phyloP scores from a whole-genome alignment of 139 green algal genomes.

The Desmodesmus armatus region DNA sequence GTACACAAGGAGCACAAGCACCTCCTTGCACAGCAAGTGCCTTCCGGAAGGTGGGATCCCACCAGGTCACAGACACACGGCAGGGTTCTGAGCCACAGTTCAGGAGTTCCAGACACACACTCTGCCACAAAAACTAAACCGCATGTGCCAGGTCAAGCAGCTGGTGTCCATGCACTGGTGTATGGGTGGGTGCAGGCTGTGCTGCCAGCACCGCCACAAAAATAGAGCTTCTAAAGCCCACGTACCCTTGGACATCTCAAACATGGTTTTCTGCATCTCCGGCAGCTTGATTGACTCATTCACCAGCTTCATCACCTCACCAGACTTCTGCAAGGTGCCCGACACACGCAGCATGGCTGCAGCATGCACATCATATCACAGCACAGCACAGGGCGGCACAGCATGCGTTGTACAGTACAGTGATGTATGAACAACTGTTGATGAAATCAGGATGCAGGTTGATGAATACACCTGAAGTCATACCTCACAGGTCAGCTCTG shows the following conservation, averaged over 20 bases:
- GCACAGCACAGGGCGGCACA: not conserved
- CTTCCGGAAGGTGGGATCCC: too few species aligned
- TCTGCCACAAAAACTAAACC: not conserved
- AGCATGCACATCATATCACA: not conserved
- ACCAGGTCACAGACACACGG: too few species aligned
- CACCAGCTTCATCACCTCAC: conserved; percentile 86
- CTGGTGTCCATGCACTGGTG: not conserved
- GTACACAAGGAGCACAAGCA: not conserved
- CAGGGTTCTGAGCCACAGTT: too few species aligned
- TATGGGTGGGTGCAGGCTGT: too few species aligned
- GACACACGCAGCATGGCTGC: conserved; percentile 79
- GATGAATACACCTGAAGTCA: too few species aligned
- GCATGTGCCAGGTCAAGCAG: too few species aligned
- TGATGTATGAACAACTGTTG: too few species aligned
- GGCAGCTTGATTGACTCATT: conserved; percentile 82
- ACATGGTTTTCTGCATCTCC: conserved; percentile 82
- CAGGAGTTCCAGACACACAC: not conserved
- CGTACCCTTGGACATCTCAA: conserved; percentile 84
- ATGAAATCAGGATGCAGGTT: too few species aligned
- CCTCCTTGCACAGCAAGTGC: too few species aligned
- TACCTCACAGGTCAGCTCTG: too few species aligned
- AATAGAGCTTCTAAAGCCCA: not conserved
- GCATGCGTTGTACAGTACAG: too few species aligned
- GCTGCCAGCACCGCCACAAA: not conserved
- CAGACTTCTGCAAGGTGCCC: conserved; percentile 77